A percentile compares a stretch with the other conserved stretches of the same genome.
Conservation (phyloP, 2,329 filamentous ascomycete species). For the Alternaria triticina region DNA sequence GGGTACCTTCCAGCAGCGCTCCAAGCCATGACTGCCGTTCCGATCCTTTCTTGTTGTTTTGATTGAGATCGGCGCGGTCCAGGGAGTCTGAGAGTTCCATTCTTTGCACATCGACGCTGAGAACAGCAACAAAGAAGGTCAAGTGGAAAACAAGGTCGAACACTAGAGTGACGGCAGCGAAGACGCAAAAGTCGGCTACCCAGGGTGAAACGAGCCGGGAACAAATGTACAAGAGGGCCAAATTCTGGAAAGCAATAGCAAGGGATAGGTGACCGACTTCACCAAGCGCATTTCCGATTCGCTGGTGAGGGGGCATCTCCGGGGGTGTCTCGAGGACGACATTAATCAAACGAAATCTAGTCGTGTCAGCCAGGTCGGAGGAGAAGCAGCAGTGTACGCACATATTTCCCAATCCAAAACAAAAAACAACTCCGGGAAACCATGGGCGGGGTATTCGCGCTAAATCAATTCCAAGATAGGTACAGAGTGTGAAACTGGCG, state of each 20-base stretch:
- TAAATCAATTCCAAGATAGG: slow-evolving; percentile 75
- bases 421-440: slow-evolving; percentile 78
- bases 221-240: slow-evolving; percentile 69
- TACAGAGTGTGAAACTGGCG: slow-evolving; percentile 81
- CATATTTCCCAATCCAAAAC: slow-evolving; percentile 80
- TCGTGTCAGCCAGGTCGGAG: slow-evolving; percentile 13
- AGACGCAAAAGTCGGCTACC: slow-evolving; percentile 76
- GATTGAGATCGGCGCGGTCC: slow-evolving; percentile 49
- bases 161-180: slow-evolving; percentile 74
- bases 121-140: slow-evolving; percentile 79
- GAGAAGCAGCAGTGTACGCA: slow-evolving; percentile 26
- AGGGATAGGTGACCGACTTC: slow-evolving; percentile 74
- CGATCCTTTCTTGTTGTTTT: slow-evolving; percentile 54
- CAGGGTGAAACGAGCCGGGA: slow-evolving; percentile 72
- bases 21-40: slow-evolving; percentile 64
- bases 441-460: slow-evolving; percentile 75
- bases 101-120: slow-evolving; percentile 79
- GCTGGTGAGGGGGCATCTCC: slow-evolving; percentile 69
- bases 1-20: slow-evolving; percentile 67
- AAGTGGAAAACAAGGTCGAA: slow-evolving; percentile 81
- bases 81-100: slow-evolving; percentile 78
- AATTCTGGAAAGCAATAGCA: slow-evolving; percentile 71
- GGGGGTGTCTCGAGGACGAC: slow-evolving; percentile 75
- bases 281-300: slow-evolving; percentile 76
- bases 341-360: slow-evolving; percentile 74